Conservation (phyloP, 495 filamentous ascomycete genomes). For the Penicillium antarcticum region DNA sequence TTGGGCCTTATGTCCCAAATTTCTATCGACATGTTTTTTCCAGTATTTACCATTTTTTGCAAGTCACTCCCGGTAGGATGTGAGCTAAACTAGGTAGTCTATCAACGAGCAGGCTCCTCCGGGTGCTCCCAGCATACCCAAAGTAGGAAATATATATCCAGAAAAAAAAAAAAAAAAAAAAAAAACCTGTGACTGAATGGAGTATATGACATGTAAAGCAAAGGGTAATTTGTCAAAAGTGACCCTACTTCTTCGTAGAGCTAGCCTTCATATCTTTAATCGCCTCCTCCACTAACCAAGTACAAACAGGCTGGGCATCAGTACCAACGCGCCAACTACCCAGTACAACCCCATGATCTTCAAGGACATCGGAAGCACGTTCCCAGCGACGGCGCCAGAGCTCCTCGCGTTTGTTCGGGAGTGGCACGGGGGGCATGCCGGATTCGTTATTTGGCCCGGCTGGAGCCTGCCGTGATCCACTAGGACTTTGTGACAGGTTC, state of each 20-base stretch:
- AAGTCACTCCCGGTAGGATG: too few relatives aligned
- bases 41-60: too few relatives aligned
- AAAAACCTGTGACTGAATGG: too few relatives aligned
- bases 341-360: constrained; percentile 65
- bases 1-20: too few relatives aligned
- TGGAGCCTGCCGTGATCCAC: constrained; percentile 19
- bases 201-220: too few relatives aligned
- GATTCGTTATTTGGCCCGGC: constrained; percentile 14
- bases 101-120: too few relatives aligned
- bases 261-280: constrained; percentile 19
- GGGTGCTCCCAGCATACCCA: too few relatives aligned
- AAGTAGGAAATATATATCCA: too few relatives aligned
- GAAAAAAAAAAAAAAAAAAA: too few relatives aligned
- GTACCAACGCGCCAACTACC: constrained; percentile 80
- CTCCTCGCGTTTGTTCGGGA: constrained; percentile 72
- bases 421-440: constrained; percentile 22
- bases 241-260: not conserved
- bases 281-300: constrained; percentile 49
- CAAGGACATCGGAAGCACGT: constrained; percentile 67
- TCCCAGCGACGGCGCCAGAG: constrained; percentile 80
- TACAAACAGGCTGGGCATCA: constrained; percentile 65
- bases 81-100: too few relatives aligned
- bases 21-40: too few relatives aligned
- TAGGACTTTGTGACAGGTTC: constrained; percentile 17
- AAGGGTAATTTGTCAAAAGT: too few relatives aligned